Evolutionary conservation across 257 asterid species (phyloP), one percentile per base, ranked within the genome.

Genomic region (Scutellaria minor): DNA sequence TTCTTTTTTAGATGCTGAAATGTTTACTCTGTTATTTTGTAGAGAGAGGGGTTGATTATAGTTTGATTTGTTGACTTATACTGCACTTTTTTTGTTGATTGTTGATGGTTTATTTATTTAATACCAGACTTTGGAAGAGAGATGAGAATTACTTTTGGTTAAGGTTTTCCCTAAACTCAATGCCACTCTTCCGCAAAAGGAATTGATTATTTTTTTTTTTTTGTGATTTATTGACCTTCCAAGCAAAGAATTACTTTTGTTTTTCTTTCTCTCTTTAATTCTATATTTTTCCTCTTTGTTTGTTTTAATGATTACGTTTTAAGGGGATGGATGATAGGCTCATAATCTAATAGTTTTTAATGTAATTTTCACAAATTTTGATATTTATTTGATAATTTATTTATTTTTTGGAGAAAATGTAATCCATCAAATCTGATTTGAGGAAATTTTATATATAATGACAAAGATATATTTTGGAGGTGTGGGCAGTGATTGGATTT

Each of bases 171-270:
- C 60, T 58, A 13, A 14, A 47, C 50, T 70, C 65, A 75, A 78
- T 74, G 66, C 79, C 59, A 58, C 64, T 68, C 62, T 71, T 53
- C 12, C 13, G 56, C 27, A 57, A 70, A 77, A 70, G 81, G 77
- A 72, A 82, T 48, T 68, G 54, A 64, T 46, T 71, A 65, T 77
- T 52, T 5, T 7, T 58, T 46, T 54, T 31, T 31, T 31, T 2
- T 2, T 31, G 4, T 31, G 37, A 4, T 31, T 31, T 31, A 1
- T 31, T 31, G 37, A 72, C 76, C 85, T 83, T 80, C 69, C 79
- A 90, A 90, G 95, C 88, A 80, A 86, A 81, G 89, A 56, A 82
- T 80, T 20, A 64, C 27, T 66, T 66, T 61, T 73, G 37, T 71
- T 66, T 68, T 50, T 55, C 45, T 12, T 66, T 42, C 14, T 37